Conservation (phyloP, 2,329 filamentous ascomycete genomes). For the Camillea tinctor region DNA sequence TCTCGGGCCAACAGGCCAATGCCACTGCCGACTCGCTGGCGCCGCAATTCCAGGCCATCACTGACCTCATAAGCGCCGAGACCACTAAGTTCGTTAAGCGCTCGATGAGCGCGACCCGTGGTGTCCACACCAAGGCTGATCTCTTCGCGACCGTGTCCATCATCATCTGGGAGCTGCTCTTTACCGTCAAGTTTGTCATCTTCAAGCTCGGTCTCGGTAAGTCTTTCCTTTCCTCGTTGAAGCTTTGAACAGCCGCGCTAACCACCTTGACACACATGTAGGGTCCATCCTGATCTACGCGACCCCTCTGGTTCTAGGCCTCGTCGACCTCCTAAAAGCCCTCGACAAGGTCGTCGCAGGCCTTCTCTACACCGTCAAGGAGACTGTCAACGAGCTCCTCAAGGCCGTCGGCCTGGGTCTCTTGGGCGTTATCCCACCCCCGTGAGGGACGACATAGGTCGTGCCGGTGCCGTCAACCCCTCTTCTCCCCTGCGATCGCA, state of each 20-base stretch:
- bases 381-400: conserved; percentile 25
- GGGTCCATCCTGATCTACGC: conserved; percentile 24
- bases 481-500: too few species aligned
- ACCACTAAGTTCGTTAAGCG: conserved; percentile 19
- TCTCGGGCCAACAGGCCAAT: conserved; percentile 15
- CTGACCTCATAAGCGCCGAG: conserved; percentile 18
- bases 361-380: conserved; percentile 21
- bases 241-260: neutral
- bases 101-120: conserved; percentile 14
- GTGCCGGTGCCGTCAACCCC: neutral
- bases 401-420: conserved; percentile 26
- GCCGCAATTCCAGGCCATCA: conserved; percentile 23
- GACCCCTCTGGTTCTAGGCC: conserved; percentile 20
- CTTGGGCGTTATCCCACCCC: conserved; percentile 13
- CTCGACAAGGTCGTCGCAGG: conserved; percentile 26
- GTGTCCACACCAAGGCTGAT: conserved; percentile 18
- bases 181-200: conserved; percentile 26
- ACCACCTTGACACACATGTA: conserved; percentile 6
- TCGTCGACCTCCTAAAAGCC: conserved; percentile 22
- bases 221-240: neutral
- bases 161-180: conserved; percentile 26
- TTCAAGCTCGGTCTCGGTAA: conserved; percentile 30
- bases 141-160: conserved; percentile 24
- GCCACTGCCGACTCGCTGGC: conserved; percentile 18
- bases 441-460: conserved; percentile 2